A percentile compares a stretch with the other conserved stretches of the same genome.
Evolutionary conservation across 345 rosid genomes (phyloP).

Genomic region (Corymbia maculata): DNA sequence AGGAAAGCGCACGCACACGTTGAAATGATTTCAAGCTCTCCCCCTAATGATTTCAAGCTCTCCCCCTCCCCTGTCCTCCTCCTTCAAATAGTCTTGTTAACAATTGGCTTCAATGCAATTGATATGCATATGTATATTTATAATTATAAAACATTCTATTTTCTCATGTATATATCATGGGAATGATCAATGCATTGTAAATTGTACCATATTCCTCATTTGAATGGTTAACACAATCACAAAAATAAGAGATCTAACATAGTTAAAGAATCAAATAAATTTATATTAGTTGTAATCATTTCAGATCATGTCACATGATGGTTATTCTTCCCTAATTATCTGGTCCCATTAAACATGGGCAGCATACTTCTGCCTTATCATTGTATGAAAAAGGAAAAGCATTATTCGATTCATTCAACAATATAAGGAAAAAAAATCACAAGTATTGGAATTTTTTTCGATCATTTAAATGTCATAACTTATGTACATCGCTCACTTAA

Average conservation of each 20-base stretch:
- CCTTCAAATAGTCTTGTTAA: no score
- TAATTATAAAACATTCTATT: neutral
- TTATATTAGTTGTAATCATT: neutral
- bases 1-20: neutral
- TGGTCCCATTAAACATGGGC: accelerated
- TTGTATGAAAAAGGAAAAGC: neutral
- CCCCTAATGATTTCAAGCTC: neutral
- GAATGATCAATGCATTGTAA: neutral
- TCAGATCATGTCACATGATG: accelerated
- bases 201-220: neutral
- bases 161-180: accelerated
- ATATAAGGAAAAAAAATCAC: accelerated
- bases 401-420: neutral
- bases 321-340: neutral
- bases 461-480: accelerated
- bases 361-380: neutral
- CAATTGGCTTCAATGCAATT: neutral
- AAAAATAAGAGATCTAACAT: neutral
- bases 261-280: neutral
- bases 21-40: neutral
- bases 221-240: neutral
- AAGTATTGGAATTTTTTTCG: no score
- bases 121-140: no score
- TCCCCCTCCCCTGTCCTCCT: no score
- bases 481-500: accelerated